Conservation (phyloP, 2,329 filamentous ascomycete species). For the Macroventuria anomochaeta region DNA sequence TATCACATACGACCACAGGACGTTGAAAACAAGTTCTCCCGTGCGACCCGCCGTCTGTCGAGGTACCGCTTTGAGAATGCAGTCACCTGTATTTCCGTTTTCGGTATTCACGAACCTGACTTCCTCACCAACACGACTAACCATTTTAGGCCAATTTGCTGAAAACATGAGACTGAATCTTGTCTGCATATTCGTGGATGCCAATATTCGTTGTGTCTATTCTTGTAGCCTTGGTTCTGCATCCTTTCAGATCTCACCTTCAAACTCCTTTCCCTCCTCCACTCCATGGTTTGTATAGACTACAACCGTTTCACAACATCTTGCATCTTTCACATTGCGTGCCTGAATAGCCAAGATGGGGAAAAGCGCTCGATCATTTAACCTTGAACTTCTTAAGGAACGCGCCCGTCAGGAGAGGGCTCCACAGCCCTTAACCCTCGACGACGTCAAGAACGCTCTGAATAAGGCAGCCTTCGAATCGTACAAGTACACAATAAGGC, state of each 20-base stretch:
- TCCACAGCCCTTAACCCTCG: background rate
- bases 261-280: too few species aligned
- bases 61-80: conserved; percentile 3
- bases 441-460: background rate
- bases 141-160: background rate
- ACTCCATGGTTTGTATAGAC: too few species aligned
- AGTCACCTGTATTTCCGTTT: background rate
- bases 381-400: background rate
- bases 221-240: too few species aligned
- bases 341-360: background rate
- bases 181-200: background rate
- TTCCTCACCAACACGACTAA: background rate
- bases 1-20: too few species aligned
- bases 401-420: background rate
- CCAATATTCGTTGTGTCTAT: too few species aligned
- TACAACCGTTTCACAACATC: background rate
- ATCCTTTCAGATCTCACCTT: too few species aligned
- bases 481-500: background rate
- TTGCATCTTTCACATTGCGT: background rate
- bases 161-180: background rate
- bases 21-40: too few species aligned
- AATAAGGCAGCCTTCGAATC: background rate
- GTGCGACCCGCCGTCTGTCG: too few species aligned
- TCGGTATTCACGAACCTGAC: background rate
- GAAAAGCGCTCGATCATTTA: background rate